Evolutionary conservation across 1,284 basidiomycete genomes (phyloP), one percentile per base, ranked within the genome.

Genomic region (Wallemia mellicola): DNA sequence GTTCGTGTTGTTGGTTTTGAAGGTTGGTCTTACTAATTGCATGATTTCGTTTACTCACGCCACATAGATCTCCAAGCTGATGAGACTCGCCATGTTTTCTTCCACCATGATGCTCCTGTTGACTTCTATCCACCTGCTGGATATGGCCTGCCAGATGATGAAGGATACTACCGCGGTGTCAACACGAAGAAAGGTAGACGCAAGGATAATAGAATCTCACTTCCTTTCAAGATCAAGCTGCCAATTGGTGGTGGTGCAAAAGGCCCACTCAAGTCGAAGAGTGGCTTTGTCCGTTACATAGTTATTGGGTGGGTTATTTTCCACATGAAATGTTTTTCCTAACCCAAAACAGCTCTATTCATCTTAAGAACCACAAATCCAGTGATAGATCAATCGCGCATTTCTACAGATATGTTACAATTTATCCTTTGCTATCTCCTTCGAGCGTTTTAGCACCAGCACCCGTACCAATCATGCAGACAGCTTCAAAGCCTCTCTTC

Each of bases 1-100:
- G 71, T 92, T 30, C 76, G 87, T 38, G 75, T 92, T 17, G 76
- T 94, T 58, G 89, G 89, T 0, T 92, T 88, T 66, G 89, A 94
- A 71, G 79, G 77, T 74, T 58, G 63, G 68, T 62, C 54, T 33
- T 17, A n/a, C 14, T 24, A 24, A 15, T 48, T 48, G 27, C 32
- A 24, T 25, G 15, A 24, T 48, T 60, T 24, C 15, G 56, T 60
- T 28, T 55, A 59, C 58, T 38, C 15, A 27, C 24, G 2, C 14
- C 22, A 32, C 17, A 24, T 63, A 72, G 72, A 75, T 61, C 74
- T 84, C 58, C 73, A 78, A 0, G 73, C 76, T 33, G 73, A 76
- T 61, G 73, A 77, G 59, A 72, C 77, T 1, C 74, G 82, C n/a
- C 80, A 86, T 68, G 81, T 83, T 22, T 92, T 95, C 71, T 89